phyloP scores from a whole-genome alignment of 306 rosid species.

The Vachellia collinsii region DNA sequence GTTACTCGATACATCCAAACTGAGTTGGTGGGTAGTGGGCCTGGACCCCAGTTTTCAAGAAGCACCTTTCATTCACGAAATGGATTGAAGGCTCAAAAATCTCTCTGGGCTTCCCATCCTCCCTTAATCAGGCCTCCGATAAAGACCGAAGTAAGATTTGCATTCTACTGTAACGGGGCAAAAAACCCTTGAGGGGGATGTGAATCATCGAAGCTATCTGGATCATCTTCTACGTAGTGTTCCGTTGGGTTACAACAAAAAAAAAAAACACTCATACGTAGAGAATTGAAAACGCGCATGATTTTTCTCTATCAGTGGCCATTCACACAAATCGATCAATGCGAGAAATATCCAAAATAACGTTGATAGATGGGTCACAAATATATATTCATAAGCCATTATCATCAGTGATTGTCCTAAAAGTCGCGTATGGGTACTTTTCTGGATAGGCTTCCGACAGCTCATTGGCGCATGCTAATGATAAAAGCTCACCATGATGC shows the following conservation, averaged over 20 bases:
- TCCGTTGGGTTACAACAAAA: neutral
- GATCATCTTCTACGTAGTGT: neutral
- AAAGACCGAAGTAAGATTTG: neutral
- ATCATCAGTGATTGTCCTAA: slow-evolving; percentile 33
- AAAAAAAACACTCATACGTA: neutral
- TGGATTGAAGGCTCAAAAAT: neutral
- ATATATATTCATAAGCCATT: slow-evolving; percentile 24
- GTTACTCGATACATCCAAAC: neutral
- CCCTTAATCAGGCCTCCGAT: neutral
- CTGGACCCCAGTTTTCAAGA: neutral
- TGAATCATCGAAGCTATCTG: neutral
- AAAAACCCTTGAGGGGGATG: neutral
- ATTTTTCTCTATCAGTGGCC: neutral
- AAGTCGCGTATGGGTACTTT: slow-evolving; percentile 22
- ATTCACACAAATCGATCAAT: neutral
- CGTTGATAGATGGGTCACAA: neutral
- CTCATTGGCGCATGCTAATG: slow-evolving; percentile 45
- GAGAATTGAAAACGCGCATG: neutral
- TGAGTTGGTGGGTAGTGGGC: neutral
- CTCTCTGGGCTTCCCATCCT: neutral
- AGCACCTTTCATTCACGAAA: neutral
- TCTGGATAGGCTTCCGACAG: slow-evolving; percentile 41
- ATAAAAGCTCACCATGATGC: slow-evolving; percentile 37
- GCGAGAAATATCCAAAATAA: neutral
- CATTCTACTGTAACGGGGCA: neutral